Percentiles rank a stretch among this genome's conserved stretches.
phyloP scores from a whole-genome alignment of 169 alveolate genomes.

The Plasmodium vinckei region DNA sequence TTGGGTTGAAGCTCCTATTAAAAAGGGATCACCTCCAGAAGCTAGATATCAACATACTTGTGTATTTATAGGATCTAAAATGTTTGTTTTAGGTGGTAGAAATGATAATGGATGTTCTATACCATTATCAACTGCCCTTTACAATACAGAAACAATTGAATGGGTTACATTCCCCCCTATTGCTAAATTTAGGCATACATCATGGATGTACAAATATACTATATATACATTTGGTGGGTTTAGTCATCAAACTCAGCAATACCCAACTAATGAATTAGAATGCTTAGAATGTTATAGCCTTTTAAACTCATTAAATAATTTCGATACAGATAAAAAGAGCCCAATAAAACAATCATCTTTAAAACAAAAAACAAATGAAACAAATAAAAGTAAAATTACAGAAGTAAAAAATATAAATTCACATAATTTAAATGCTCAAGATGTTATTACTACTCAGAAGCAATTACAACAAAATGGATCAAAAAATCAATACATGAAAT shows the following conservation, averaged over 20 bases:
- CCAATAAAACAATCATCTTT: slow-evolving; percentile 48
- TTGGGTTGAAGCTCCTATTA: slow-evolving; percentile 99
- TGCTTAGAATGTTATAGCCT: slow-evolving; percentile 83
- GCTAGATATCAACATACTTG: slow-evolving; percentile 94
- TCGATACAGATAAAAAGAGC: slow-evolving; percentile 64
- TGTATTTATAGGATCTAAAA: slow-evolving; percentile 90
- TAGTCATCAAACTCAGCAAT: slow-evolving; percentile 94
- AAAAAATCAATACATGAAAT: slow-evolving; percentile 15
- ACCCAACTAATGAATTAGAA: slow-evolving; percentile 91
- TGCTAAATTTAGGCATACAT: slow-evolving; percentile 94
- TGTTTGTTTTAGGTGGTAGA: slow-evolving; percentile 97
- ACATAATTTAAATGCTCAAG: slow-evolving; percentile 43
- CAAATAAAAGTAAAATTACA: neutral
- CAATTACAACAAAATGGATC: neutral
- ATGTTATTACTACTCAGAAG: slow-evolving; percentile 32
- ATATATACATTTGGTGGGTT: slow-evolving; percentile 97
- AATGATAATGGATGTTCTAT: slow-evolving; percentile 92
- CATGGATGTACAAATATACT: slow-evolving; percentile 91
- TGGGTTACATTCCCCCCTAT: slow-evolving; percentile 95
- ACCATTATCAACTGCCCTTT: slow-evolving; percentile 91
- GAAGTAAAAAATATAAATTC: slow-evolving; percentile 26
- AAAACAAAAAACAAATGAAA: slow-evolving; percentile 50
- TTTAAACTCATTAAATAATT: slow-evolving; percentile 20
- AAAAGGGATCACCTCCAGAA: slow-evolving; percentile 91
- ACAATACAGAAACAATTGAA: slow-evolving; percentile 96